Percentiles rank a stretch among this genome's conserved stretches.
Evolutionary conservation across 108 stramenopile genomes (phyloP).

Genomic region (Cyclotella baltica): DNA sequence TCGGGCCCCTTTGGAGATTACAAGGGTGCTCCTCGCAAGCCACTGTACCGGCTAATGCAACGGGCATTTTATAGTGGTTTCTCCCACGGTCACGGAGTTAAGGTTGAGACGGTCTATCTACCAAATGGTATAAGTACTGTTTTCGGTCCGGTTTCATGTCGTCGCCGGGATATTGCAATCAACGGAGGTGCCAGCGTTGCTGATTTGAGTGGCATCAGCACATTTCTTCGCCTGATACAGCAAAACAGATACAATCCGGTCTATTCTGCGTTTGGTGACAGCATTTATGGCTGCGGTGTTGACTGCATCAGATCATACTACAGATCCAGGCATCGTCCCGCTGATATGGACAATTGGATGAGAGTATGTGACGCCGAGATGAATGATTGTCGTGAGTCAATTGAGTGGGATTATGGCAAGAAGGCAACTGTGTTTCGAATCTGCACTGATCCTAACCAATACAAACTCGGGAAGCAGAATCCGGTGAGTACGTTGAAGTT

Average conservation of each 20-base stretch:
- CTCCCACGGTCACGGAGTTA: background rate
- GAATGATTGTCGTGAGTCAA: background rate
- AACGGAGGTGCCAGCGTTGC: background rate
- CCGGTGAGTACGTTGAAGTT: background rate
- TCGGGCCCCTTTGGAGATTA: background rate
- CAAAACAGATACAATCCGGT: constrained; percentile 3
- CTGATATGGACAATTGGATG: constrained; percentile 7
- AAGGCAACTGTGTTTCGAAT: background rate
- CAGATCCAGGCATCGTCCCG: background rate
- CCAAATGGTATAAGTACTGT: constrained; percentile 11
- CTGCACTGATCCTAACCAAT: constrained; percentile 2
- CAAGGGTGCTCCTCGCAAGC: background rate
- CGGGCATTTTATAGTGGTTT: background rate
- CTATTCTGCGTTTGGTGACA: constrained; percentile 3
- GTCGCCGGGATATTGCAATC: background rate
- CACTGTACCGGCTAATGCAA: constrained; percentile 7
- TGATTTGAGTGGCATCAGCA: constrained; percentile 5
- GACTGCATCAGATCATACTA: background rate
- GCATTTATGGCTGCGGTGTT: background rate
- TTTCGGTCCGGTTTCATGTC: background rate
- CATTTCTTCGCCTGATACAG: background rate
- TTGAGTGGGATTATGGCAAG: constrained; percentile 1
- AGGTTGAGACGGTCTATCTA: background rate
- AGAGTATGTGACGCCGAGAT: constrained; percentile 10
- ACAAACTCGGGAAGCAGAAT: constrained; percentile 11